Evolutionary conservation across 768 basidiomycete species (phyloP).

Genomic region (Leccinum imitatum): DNA sequence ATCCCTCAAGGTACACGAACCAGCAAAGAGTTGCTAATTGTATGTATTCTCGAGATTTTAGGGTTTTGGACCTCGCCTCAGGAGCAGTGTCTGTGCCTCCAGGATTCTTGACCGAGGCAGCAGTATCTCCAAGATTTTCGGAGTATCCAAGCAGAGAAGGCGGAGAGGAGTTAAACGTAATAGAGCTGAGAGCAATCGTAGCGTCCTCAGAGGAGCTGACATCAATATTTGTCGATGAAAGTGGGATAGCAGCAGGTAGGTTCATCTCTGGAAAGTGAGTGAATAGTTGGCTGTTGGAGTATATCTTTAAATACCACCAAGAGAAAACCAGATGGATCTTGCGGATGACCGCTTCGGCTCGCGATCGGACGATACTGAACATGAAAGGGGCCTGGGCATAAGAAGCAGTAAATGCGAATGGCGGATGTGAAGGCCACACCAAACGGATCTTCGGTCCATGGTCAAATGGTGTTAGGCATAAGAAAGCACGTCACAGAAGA

Average conservation of each 20-base stretch:
- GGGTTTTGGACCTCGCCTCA: conserved; percentile 5
- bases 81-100: not conserved
- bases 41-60: conserved; percentile 28
- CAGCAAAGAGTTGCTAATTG: conserved; percentile 59
- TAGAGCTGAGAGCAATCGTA: conserved; percentile 2
- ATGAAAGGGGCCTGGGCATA: not conserved
- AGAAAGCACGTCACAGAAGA: not conserved
- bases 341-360: not conserved
- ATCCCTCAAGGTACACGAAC: conserved; percentile 63
- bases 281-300: not conserved
- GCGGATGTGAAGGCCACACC: not conserved
- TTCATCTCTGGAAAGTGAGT: conserved; percentile 5
- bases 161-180: conserved; percentile 3
- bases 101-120: not conserved
- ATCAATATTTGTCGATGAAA: not conserved
- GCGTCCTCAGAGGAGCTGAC: not conserved
- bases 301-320: conserved; percentile 5
- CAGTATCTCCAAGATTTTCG: conserved; percentile 1
- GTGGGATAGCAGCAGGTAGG: not conserved
- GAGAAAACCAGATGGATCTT: not conserved
- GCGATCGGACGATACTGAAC: conserved; percentile 2
- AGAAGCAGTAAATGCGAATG: not conserved
- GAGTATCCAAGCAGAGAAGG: conserved; percentile 6
- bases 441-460: not conserved
- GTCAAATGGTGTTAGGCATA: not conserved